Evolutionary conservation across 129 eudicot genomes (phyloP).

Genomic region (Scalesia atractyloides): DNA sequence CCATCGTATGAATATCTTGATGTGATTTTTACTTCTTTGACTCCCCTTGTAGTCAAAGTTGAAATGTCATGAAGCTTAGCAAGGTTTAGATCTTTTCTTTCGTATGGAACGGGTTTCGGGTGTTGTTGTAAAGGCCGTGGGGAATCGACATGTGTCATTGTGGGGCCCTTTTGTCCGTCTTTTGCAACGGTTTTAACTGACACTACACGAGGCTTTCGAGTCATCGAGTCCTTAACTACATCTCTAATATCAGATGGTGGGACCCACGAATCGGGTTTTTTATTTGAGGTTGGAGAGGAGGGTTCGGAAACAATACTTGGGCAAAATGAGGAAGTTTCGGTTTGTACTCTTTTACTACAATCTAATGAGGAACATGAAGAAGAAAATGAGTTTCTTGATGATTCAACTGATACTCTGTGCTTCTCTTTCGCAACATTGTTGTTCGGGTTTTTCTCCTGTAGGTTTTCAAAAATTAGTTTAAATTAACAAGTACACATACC

Average conservation of each 20-base stretch:
- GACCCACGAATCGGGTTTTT: constrained; percentile 26
- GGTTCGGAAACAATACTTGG: constrained; percentile 44
- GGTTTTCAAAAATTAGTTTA: constrained; percentile 27
- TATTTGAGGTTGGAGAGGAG: constrained; percentile 36
- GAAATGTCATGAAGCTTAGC: constrained; percentile 44
- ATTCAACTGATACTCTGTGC: constrained; percentile 60
- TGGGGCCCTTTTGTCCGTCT: constrained; percentile 47
- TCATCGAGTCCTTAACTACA: constrained; percentile 66
- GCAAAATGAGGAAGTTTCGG: constrained; percentile 46
- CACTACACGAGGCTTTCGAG: constrained; percentile 58
- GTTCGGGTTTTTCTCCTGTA: constrained; percentile 48
- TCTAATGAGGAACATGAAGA: constrained; percentile 65
- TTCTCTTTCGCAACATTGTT: constrained; percentile 45
- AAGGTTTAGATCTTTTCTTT: constrained; percentile 48
- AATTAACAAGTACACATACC: no score
- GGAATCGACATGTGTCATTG: constrained; percentile 70
- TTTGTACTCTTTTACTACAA: constrained; percentile 41
- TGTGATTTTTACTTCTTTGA: constrained; percentile 41
- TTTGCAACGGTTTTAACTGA: constrained; percentile 56
- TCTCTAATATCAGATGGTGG: constrained; percentile 54
- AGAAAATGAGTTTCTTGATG: constrained; percentile 68
- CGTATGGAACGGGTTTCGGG: constrained; percentile 38
- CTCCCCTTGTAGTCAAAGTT: constrained; percentile 27
- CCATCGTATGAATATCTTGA: constrained; percentile 84
- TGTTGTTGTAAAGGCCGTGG: constrained; percentile 59